Conservation (phyloP, 1,139 yeast species). For the Kodamaea anthophila region DNA sequence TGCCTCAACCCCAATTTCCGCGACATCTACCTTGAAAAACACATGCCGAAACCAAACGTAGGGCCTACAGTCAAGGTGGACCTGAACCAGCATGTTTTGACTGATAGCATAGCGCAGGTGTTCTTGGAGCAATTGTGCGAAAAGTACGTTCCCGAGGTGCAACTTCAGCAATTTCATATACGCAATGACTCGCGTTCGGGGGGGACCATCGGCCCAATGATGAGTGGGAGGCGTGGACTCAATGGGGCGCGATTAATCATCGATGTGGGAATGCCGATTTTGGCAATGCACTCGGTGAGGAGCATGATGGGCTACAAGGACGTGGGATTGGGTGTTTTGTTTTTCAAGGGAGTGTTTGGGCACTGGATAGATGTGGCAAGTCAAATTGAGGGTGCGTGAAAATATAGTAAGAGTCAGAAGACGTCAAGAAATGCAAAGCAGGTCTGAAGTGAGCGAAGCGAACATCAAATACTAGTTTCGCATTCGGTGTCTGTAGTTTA, state of each 20-base stretch:
- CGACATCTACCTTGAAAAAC: slow-evolving; percentile 30
- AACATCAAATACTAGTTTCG: no score
- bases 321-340: slow-evolving; percentile 36
- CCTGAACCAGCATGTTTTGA: slow-evolving; percentile 38
- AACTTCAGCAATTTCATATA: slow-evolving; percentile 38
- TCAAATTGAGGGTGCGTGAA: slow-evolving; percentile 7
- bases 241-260: slow-evolving; percentile 36
- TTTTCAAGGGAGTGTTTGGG: slow-evolving; percentile 32
- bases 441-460: no score
- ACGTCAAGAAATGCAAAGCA: background rate
- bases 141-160: slow-evolving; percentile 16
- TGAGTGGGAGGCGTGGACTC: slow-evolving; percentile 21
- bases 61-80: slow-evolving; percentile 38
- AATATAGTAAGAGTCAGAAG: slow-evolving; percentile 3
- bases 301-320: slow-evolving; percentile 40
- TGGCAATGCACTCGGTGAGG: slow-evolving; percentile 43
- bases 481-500: no score
- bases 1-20: slow-evolving; percentile 40
- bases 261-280: slow-evolving; percentile 42
- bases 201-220: slow-evolving; percentile 42
- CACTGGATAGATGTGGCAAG: slow-evolving; percentile 21
- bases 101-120: slow-evolving; percentile 32
- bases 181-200: slow-evolving; percentile 41
- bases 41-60: slow-evolving; percentile 37
- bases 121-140: slow-evolving; percentile 22